Base-by-base conservation (phyloP, 352 stramenopile genomes). In the Phytophthora parvispora region DNA sequence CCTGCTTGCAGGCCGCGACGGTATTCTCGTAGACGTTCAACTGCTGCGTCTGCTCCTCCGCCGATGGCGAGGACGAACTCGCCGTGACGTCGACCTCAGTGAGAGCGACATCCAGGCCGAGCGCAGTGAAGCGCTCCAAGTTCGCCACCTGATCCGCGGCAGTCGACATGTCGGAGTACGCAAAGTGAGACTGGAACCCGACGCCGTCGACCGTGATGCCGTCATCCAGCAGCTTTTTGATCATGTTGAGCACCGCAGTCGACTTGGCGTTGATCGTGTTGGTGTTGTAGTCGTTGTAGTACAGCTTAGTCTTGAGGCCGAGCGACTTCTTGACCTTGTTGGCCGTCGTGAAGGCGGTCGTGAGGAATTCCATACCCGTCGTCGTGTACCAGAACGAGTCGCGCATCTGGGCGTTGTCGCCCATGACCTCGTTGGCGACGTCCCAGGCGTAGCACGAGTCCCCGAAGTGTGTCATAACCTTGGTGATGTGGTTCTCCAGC, bases 381-480 rank as follows among this genome's bases (percentile, higher is more conserved):
- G 60, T 70, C 15, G 42, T 74, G 67, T 79, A 79, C 72, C 72
- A 79, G 53, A 76, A 79, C 4, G 72, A 74, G 2, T 61, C 48
- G 27, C 72, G 72, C 27, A 67, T 65, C 27, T 63, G 47, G 1
- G 51, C 72, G 58, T 79, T 54, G 52, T 79, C 67, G 20, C 57
- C 72, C 68, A 75, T 75, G 24, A 75, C 68, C 22, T 79, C 72
- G 36, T 79, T 79, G 18, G 69, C 72, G n/a, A 79, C 72, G 16
- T 79, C 72, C 67, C 67, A 76, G 1, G 72, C 72, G 20, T 76
- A 79, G 16, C 71, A 79, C 4, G 61, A 54, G 29, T 79, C 71
- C 1, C 71, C 71, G 9, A 74, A 79, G 52, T 79, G 61, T 0
- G 67, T 75, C 62, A 75, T 75, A 2, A 72, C 67, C 24, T 75